Evolutionary conservation across 2,329 filamentous ascomycete species (phyloP), one percentile per base, ranked within the genome.

Genomic region (Cytospora leucostoma): DNA sequence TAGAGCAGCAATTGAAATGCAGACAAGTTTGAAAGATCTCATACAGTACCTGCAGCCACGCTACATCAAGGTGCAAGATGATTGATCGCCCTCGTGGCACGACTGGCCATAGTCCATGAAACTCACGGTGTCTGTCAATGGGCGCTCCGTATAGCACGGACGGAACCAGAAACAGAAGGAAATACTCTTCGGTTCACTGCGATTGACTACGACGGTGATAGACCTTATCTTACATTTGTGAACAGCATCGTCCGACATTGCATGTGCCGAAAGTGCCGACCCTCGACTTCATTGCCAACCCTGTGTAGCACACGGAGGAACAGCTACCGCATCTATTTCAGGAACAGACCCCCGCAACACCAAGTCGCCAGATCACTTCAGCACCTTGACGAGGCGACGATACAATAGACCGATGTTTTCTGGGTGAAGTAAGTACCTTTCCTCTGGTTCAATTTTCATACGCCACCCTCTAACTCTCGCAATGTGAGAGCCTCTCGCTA

Each of bases 31-130:
- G n/a, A 53, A 19, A 21, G 10, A 17, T 15, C 19, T 17, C n/a
- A n/a, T n/a, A n/a, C n/a, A n/a, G n/a, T n/a, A n/a, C n/a, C n/a
- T n/a, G n/a, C n/a, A n/a, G n/a, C n/a, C n/a, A n/a, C n/a, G n/a
- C n/a, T n/a, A n/a, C n/a, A n/a, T n/a, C 44, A 32, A 15, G 44
- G 55, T 61, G 62, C 65, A 65, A 66, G 64, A 68, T 67, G 65
- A 68, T 70, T 67, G 64, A 64, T 60, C 52, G 57, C 27, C 33
- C 19, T 49, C n/a, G 15, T 17, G n/a, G 13, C 40, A 35, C 12
- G 12, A n/a, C 27, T 58, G 62, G 56, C 64, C 64, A 61, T 49
- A 19, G 6, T 17, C 2, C 13, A 17, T 37, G 21, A 33, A 35
- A 33, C 33, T 21, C 54, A 47, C 34, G 50, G 19, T 49, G 11